Evolutionary conservation across 768 basidiomycete genomes (phyloP).

Genomic region (Xerocomellus intermedius): DNA sequence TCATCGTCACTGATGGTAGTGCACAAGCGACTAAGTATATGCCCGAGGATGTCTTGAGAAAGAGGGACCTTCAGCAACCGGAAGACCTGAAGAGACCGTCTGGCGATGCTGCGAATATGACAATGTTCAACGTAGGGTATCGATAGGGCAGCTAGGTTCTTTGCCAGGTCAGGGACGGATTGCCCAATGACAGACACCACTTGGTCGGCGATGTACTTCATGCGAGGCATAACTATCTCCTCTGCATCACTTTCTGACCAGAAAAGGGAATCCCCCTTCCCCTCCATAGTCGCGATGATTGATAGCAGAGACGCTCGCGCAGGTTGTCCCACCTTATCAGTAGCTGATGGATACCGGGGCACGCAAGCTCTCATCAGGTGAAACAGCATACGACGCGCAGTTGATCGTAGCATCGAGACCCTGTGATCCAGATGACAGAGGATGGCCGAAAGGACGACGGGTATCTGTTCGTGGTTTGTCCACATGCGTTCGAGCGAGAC

Average conservation of each 20-base stretch:
- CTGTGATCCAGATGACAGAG: slow-evolving; percentile 85
- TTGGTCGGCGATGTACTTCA: slow-evolving; percentile 64
- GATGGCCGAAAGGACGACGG: slow-evolving; percentile 73
- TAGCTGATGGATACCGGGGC: slow-evolving; percentile 71
- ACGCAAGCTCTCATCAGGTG: slow-evolving; percentile 82
- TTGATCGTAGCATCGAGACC: slow-evolving; percentile 60
- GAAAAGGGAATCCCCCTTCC: slow-evolving; percentile 52
- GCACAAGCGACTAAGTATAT: slow-evolving; percentile 78
- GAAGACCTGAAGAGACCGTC: slow-evolving; percentile 89
- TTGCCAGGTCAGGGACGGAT: slow-evolving; percentile 63
- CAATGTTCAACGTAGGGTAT: slow-evolving; percentile 85
- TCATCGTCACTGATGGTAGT: slow-evolving; percentile 79
- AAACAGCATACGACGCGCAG: slow-evolving; percentile 78
- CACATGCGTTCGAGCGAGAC: slow-evolving; percentile 73
- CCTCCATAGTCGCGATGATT: slow-evolving; percentile 54
- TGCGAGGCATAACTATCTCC: slow-evolving; percentile 58
- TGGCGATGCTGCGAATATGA: slow-evolving; percentile 81
- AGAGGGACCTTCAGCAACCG: slow-evolving; percentile 74
- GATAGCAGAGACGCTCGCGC: slow-evolving; percentile 49
- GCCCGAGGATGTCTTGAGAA: slow-evolving; percentile 68
- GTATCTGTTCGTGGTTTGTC: slow-evolving; percentile 69
- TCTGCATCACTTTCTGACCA: slow-evolving; percentile 73
- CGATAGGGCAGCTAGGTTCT: slow-evolving; percentile 78
- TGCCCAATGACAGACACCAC: slow-evolving; percentile 68
- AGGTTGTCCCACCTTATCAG: slow-evolving; percentile 53